phyloP scores from a whole-genome alignment of 108 stramenopile genomes.

The Phaeodactylum tricornutum region DNA sequence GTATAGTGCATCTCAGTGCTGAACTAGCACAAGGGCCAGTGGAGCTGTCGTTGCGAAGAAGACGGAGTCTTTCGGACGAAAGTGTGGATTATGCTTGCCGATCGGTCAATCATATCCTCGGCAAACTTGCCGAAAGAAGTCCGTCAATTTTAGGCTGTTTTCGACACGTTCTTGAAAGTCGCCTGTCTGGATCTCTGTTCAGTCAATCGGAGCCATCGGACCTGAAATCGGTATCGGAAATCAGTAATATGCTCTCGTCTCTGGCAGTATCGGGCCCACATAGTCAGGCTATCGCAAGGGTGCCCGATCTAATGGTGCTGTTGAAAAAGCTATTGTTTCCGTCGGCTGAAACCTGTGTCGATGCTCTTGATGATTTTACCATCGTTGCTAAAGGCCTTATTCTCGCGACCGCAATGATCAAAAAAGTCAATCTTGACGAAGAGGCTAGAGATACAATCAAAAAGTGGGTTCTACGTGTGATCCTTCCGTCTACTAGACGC shows the following conservation, averaged over 20 bases:
- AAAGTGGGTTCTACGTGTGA: slow-evolving; percentile 5
- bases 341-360: slow-evolving; percentile 1
- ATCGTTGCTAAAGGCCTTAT: slow-evolving; percentile 1
- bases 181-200: too few species aligned
- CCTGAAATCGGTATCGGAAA: neutral
- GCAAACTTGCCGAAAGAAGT: too few species aligned
- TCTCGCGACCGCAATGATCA: slow-evolving; percentile 3
- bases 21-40: too few species aligned
- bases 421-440: neutral
- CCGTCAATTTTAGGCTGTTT: too few species aligned
- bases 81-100: too few species aligned
- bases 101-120: too few species aligned
- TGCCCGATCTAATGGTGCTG: slow-evolving; percentile 6
- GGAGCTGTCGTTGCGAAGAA: too few species aligned
- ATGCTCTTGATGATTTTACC: neutral
- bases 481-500: slow-evolving; percentile 7
- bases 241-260: neutral
- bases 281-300: neutral
- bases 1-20: too few species aligned
- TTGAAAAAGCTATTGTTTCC: slow-evolving; percentile 15
- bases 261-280: neutral
- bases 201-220: too few species aligned
- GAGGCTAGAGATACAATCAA: slow-evolving; percentile 6
- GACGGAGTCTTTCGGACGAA: too few species aligned
- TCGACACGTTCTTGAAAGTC: too few species aligned